A percentile compares a stretch with the other conserved stretches of the same genome.
These are phyloP conservation scores for Candida patagonica DNA, from an alignment of 805 yeast genomes.

Conservation along the genomic window DNA sequence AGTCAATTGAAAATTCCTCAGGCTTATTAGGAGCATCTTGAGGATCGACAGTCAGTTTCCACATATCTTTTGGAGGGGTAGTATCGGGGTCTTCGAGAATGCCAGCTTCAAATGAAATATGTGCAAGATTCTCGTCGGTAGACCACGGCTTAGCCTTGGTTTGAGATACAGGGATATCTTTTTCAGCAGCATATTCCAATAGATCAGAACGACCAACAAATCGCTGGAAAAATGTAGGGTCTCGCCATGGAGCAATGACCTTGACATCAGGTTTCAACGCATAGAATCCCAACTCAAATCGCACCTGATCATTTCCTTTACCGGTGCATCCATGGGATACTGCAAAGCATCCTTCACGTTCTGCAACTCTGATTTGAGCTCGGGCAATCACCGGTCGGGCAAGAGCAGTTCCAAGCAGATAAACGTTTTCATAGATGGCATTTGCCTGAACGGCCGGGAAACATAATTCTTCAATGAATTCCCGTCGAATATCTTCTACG, in stretches of 20 bases:
- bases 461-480: slow-evolving; percentile 86
- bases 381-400: slow-evolving; percentile 99
- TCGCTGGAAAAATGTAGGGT: slow-evolving; percentile 86
- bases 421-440: slow-evolving; percentile 96
- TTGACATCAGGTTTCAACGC: slow-evolving; percentile 95
- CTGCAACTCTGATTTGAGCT: slow-evolving; percentile 96
- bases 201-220: slow-evolving; percentile 98
- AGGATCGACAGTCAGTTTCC: slow-evolving; percentile 98
- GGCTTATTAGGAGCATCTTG: slow-evolving; percentile 89
- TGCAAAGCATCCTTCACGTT: slow-evolving; percentile 95
- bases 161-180: slow-evolving; percentile 90
- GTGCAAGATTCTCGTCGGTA: slow-evolving; percentile 98
- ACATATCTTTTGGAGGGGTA: slow-evolving; percentile 99
- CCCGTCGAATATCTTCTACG: slow-evolving; percentile 87
- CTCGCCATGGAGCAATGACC: slow-evolving; percentile 99
- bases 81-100: slow-evolving; percentile 97
- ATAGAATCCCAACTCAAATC: slow-evolving; percentile 94
- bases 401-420: slow-evolving; percentile 90
- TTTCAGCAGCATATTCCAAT: slow-evolving; percentile 85
- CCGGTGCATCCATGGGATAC: slow-evolving; percentile 99
- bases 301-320: slow-evolving; percentile 98
- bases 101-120: slow-evolving; percentile 98
- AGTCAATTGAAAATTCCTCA: slow-evolving; percentile 76
- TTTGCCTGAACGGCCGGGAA: slow-evolving; percentile 97
- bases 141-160: slow-evolving; percentile 99